phyloP scores from a whole-genome alignment of 495 filamentous ascomycete species.

The Alectoria sarmentosa region DNA sequence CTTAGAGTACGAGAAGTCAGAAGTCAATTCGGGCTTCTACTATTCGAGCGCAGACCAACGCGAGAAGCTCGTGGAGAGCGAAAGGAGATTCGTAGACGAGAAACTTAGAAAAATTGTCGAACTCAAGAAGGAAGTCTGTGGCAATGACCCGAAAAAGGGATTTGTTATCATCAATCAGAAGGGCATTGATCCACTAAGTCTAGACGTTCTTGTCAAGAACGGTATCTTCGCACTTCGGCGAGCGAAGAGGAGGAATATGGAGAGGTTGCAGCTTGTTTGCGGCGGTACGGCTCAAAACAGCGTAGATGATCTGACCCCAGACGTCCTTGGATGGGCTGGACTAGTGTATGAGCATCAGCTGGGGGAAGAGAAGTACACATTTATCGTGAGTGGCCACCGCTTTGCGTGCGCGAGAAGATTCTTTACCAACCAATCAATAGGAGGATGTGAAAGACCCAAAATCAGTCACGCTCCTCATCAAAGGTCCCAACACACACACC shows the following conservation, averaged over 20 bases:
- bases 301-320: constrained; percentile 83
- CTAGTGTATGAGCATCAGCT: constrained; percentile 95
- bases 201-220: constrained; percentile 96
- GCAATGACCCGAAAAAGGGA: constrained; percentile 85
- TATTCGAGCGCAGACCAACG: constrained; percentile 95
- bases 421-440: constrained; percentile 29
- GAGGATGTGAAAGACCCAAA: constrained; percentile 99
- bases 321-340: constrained; percentile 92
- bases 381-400: constrained; percentile 48
- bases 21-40: constrained; percentile 99
- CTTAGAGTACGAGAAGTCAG: constrained; percentile 96
- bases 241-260: constrained; percentile 98
- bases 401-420: background rate
- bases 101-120: constrained; percentile 98
- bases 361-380: constrained; percentile 98
- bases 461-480: constrained; percentile 97
- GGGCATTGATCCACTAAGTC: constrained; percentile 91
- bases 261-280: constrained; percentile 89
- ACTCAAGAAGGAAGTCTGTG: constrained; percentile 96
- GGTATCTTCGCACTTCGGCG: constrained; percentile 89
- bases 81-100: constrained; percentile 90
- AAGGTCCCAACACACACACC: constrained; percentile 93
- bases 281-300: constrained; percentile 90
- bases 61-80: constrained; percentile 95
- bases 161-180: constrained; percentile 99